Evolutionary conservation across 1,284 basidiomycete species (phyloP).

Genomic region (Cutaneotrichosporon cyanovorans): DNA sequence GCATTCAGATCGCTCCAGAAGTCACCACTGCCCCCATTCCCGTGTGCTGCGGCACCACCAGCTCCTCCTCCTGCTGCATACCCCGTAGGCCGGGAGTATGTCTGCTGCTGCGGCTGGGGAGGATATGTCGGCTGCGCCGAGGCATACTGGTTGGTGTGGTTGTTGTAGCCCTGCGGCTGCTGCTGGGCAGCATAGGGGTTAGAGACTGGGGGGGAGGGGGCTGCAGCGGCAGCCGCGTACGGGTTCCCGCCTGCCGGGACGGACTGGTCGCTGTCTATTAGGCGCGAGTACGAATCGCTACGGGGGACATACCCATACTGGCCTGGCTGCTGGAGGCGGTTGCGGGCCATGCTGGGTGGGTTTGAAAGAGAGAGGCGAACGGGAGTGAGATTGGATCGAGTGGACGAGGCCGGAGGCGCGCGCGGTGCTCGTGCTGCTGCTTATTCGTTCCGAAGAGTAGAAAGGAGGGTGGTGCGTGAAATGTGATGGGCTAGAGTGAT

Average conservation of each 20-base stretch:
- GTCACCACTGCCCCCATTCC: constrained; percentile 20
- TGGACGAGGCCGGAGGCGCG: no score
- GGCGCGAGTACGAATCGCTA: background rate
- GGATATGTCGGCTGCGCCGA: no score
- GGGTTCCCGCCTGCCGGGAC: constrained; percentile 30
- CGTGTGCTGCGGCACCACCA: constrained; percentile 3
- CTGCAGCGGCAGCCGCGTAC: constrained; percentile 35
- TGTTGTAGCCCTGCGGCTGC: constrained; percentile 9
- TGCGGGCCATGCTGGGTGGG: constrained; percentile 14
- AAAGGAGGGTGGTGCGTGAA: no score
- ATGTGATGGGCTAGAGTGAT: no score
- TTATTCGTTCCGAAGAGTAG: no score
- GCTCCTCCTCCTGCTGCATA: no score
- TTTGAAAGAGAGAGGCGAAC: background rate
- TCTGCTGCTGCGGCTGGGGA: constrained; percentile 36
- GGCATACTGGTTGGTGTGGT: constrained; percentile 30
- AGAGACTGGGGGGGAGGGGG: no score
- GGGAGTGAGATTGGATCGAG: no score
- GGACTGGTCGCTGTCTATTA: constrained; percentile 1
- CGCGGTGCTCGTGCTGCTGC: no score
- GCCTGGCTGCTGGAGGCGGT: constrained; percentile 12
- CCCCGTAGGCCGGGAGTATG: no score
- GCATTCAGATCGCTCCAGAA: constrained; percentile 40
- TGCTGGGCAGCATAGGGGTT: no score
- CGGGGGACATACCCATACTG: constrained; percentile 9